Percentiles rank a stretch among this genome's conserved stretches.
Conservation (phyloP, 768 basidiomycete genomes). For the Agaricus blazei region DNA sequence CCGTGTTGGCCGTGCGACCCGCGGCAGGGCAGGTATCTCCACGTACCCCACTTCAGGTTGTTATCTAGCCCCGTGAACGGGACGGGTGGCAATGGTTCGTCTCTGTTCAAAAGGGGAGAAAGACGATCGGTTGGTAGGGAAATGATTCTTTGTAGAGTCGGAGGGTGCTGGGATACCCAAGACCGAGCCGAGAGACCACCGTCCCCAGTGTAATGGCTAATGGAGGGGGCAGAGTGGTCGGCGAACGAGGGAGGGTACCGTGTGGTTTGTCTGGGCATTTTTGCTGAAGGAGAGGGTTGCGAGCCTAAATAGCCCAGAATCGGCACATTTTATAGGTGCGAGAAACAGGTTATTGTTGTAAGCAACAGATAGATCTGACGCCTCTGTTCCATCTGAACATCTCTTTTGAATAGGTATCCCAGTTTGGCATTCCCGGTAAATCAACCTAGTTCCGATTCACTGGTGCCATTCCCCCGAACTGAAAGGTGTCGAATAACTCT, state of each 20-base stretch:
- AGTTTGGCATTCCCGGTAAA: too few species aligned
- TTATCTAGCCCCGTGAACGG: neutral
- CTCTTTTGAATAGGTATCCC: too few species aligned
- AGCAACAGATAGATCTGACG: too few species aligned
- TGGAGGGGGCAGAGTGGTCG: neutral
- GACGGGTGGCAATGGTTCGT: neutral
- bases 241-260: too few species aligned
- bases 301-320: neutral
- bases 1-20: neutral
- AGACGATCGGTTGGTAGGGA: neutral
- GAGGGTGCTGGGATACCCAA: neutral
- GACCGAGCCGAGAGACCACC: neutral
- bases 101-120: neutral
- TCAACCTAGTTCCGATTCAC: too few species aligned
- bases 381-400: too few species aligned
- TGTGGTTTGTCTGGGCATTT: neutral
- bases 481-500: too few species aligned
- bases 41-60: neutral
- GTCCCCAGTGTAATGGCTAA: neutral
- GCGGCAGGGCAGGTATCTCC: neutral
- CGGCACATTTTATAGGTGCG: too few species aligned
- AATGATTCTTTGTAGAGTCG: neutral
- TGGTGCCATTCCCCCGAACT: too few species aligned
- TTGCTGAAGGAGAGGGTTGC: neutral
- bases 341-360: too few species aligned